Conservation (phyloP, 805 yeast genomes). For the Saturnispora serradocipensis region DNA sequence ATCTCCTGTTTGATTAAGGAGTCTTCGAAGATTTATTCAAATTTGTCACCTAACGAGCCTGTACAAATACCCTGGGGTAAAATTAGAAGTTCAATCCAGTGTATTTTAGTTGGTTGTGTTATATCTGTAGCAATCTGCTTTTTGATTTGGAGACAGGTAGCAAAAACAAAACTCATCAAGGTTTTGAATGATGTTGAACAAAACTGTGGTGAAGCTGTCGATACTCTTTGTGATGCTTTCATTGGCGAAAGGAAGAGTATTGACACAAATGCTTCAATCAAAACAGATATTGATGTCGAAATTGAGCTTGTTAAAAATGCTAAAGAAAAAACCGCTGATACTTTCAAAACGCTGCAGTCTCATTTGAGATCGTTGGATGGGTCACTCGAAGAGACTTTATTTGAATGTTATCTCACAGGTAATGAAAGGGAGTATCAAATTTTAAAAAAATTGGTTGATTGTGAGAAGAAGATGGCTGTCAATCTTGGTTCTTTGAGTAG, state of each 20-base stretch:
- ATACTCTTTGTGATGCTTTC: slow-evolving; percentile 32
- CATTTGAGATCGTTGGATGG: slow-evolving; percentile 32
- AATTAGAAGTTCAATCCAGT: slow-evolving; percentile 43
- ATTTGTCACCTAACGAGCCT: slow-evolving; percentile 16
- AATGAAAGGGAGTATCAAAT: slow-evolving; percentile 42
- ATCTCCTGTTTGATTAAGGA: slow-evolving; percentile 68
- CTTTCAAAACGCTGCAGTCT: slow-evolving; percentile 32
- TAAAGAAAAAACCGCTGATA: slow-evolving; percentile 8
- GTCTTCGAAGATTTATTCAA: slow-evolving; percentile 44
- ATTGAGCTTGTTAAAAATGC: slow-evolving; percentile 7
- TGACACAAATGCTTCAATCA: slow-evolving; percentile 31
- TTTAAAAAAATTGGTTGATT: slow-evolving; percentile 38
- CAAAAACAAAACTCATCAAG: slow-evolving; percentile 5
- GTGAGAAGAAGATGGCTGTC: slow-evolving; percentile 42
- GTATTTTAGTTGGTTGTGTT: slow-evolving; percentile 52
- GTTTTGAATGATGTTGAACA: slow-evolving; percentile 26
- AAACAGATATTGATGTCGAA: not conserved
- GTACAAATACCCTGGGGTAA: slow-evolving; percentile 48
- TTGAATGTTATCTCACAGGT: slow-evolving; percentile 49
- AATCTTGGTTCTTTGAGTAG: slow-evolving; percentile 60
- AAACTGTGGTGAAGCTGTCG: slow-evolving; percentile 40
- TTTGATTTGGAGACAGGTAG: slow-evolving; percentile 34
- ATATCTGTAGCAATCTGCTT: slow-evolving; percentile 55
- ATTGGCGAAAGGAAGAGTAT: slow-evolving; percentile 28
- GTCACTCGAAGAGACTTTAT: slow-evolving; percentile 49